phyloP scores from a whole-genome alignment of 352 stramenopile genomes.

The Globisporangium solare region DNA sequence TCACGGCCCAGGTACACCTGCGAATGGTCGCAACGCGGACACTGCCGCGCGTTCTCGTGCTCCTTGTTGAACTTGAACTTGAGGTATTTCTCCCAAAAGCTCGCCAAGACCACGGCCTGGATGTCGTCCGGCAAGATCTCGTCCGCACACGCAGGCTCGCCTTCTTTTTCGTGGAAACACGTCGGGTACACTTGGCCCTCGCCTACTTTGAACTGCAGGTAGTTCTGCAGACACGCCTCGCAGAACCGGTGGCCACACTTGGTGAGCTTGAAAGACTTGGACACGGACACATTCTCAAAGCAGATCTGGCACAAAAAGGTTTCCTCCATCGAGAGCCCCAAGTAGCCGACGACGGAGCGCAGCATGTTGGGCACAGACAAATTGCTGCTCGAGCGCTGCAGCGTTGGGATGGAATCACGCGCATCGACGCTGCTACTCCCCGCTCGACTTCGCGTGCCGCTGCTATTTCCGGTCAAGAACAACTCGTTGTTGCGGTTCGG shows the following conservation, averaged over 20 bases:
- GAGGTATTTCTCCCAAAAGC: constrained; percentile 68
- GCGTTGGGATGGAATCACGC: constrained; percentile 11
- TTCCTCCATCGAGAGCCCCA: constrained; percentile 61
- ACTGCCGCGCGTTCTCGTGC: constrained; percentile 52
- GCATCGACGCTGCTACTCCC: background rate
- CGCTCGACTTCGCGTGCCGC: constrained; percentile 2
- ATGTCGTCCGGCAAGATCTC: constrained; percentile 45
- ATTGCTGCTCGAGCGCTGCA: constrained; percentile 9
- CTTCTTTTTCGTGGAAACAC: constrained; percentile 50
- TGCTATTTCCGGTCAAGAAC: constrained; percentile 5
- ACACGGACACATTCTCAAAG: constrained; percentile 49
- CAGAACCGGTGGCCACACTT: constrained; percentile 62
- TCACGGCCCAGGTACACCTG: constrained; percentile 43
- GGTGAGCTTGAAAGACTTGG: constrained; percentile 28
- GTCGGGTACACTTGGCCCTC: constrained; percentile 67
- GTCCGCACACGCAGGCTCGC: constrained; percentile 29
- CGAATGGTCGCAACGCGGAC: constrained; percentile 50
- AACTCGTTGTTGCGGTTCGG: constrained; percentile 20
- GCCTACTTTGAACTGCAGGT: constrained; percentile 68
- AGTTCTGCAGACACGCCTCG: constrained; percentile 47
- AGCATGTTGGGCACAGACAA: constrained; percentile 42
- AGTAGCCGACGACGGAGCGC: constrained; percentile 41
- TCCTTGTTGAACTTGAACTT: constrained; percentile 87
- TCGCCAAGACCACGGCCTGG: constrained; percentile 32
- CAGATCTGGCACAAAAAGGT: constrained; percentile 79